Base-by-base conservation (phyloP, 208 protist genomes). In the Crithidia mellificae region DNA sequence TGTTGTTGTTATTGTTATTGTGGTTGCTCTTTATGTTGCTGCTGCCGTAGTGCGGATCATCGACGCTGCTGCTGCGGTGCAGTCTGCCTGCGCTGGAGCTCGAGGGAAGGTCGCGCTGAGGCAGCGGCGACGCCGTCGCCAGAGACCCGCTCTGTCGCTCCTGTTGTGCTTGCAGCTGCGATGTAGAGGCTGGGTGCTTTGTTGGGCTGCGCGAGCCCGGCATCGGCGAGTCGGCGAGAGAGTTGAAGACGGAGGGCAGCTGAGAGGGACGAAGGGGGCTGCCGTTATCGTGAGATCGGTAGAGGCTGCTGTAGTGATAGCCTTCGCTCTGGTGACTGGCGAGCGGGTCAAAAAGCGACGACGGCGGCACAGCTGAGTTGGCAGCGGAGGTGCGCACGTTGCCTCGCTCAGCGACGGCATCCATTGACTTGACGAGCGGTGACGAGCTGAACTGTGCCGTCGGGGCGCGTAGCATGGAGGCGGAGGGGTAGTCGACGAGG, bases 201-300 rank as follows among this genome's bases (percentile, higher is more conserved):
- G 22, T 30, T 9, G 25, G 43, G 17, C 9, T 12, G 2, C n/a
- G 57, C 29, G 57, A 2, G 25, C 49, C 59, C 22, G 30, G 44
- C 44, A 55, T 5, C 32, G 46, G 47, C 3, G 59, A 65, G 46
- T 22, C n/a, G 19, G 36, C 14, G 32, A 44, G 47, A 3, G 59
- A 65, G 46, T 46, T 41, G 29, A 65, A 65, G 39, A 65, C 22
- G 6, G 59, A 65, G 0, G 43, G 46, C 5, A 43, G 22, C 12
- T 50, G 55, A 1, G 55, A 50, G 30, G 1, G 17, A 39, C 55
- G 55, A 15, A 30, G 24, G 15, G 36, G 14, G 22, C 29, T n/a
- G 14, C 30, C 53, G 44, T 30, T 22, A 34, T 63, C 56, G 17
- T 22, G 43, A 9, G 57, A 63, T 2, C 25, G 25, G 30, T 39